Evolutionary conservation across 2,329 filamentous ascomycete species (phyloP).

Genomic region (Trichophyton mentagrophytes): DNA sequence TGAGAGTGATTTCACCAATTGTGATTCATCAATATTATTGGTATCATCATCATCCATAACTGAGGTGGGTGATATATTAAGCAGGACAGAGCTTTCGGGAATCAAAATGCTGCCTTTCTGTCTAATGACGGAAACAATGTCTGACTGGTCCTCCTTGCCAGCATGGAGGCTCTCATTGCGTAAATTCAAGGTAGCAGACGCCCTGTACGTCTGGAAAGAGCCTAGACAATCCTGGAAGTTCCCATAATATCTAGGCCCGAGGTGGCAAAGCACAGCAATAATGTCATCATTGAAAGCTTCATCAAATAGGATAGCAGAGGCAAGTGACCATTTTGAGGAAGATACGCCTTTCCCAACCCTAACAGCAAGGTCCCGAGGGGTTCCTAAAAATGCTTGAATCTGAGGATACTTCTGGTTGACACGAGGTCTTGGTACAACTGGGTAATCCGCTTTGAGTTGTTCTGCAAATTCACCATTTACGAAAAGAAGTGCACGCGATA

Average conservation of each 20-base stretch:
- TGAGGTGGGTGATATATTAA: slow-evolving; percentile 70
- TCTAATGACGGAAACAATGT: slow-evolving; percentile 79
- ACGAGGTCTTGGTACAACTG: slow-evolving; percentile 55
- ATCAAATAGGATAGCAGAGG: slow-evolving; percentile 77
- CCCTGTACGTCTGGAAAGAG: slow-evolving; percentile 90
- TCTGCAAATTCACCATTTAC: slow-evolving; percentile 90
- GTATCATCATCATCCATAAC: slow-evolving; percentile 71
- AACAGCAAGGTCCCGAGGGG: slow-evolving; percentile 72
- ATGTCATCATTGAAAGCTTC: slow-evolving; percentile 83
- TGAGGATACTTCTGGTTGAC: slow-evolving; percentile 41
- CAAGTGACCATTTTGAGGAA: slow-evolving; percentile 73
- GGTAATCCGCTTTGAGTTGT: slow-evolving; percentile 80
- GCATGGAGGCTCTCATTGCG: slow-evolving; percentile 84
- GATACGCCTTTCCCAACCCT: slow-evolving; percentile 61
- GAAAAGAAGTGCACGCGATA: slow-evolving; percentile 75
- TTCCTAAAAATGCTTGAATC: slow-evolving; percentile 86
- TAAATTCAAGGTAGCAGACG: slow-evolving; percentile 78
- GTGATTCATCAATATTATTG: slow-evolving; percentile 57
- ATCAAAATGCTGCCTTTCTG: slow-evolving; percentile 71
- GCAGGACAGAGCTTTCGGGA: slow-evolving; percentile 64
- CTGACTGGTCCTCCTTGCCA: slow-evolving; percentile 79
- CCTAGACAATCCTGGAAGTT: slow-evolving; percentile 96
- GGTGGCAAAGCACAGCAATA: slow-evolving; percentile 75
- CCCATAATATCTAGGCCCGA: slow-evolving; percentile 82
- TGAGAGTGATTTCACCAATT: slow-evolving; percentile 64